Base-by-base conservation (phyloP, 768 basidiomycete species). In the Mycena vulgaris region DNA sequence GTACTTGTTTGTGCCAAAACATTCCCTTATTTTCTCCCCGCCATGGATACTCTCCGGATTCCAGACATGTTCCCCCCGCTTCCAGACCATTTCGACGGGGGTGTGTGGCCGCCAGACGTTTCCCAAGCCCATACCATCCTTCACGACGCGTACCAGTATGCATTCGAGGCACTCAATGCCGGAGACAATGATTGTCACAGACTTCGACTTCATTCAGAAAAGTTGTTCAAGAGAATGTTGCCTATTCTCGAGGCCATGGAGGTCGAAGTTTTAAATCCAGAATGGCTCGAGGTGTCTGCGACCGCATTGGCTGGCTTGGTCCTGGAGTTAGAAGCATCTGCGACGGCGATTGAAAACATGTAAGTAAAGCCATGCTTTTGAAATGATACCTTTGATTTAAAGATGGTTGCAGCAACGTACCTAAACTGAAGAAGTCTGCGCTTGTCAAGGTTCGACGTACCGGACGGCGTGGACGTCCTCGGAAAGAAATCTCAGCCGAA, bases 221-320 rank as follows among this genome's bases (percentile, higher is more conserved):
- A 68, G 23, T 14, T 68, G 4, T 7, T 62, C 7, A 62, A 27
- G 28, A 30, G 58, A 19, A 68, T 47, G 30, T 27, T 61, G 1
- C 59, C 59, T 13, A 61, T 61, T 13, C 30, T 61, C 19, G 25
- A 61, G 28, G 59, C 59, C 37, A 61, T 61, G 59, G 59, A 61
- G 19, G 39, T 47, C 3, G 59, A 61, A 17, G 59, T 61, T 3
- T 31, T 61, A 28, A 47, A 61, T 31, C 30, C 42, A 5, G 9
- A 61, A 21, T 61, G 59, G 59, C 21, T 61, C 27, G 39, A 61
- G 30, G 42, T 13, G 5, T 25, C 59, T 17, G 37, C 25, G 3
- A 31, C 13, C 3, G 30, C 45, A 21, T 16, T 61, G 5, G 59
- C 59, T 25, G 59, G 59, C 4, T 17, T 61, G 11, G 59, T 40